Evolutionary conservation across 169 alveolate species (phyloP), one percentile per base, ranked within the genome.

Genomic region (Cyclospora cayetanensis): DNA sequence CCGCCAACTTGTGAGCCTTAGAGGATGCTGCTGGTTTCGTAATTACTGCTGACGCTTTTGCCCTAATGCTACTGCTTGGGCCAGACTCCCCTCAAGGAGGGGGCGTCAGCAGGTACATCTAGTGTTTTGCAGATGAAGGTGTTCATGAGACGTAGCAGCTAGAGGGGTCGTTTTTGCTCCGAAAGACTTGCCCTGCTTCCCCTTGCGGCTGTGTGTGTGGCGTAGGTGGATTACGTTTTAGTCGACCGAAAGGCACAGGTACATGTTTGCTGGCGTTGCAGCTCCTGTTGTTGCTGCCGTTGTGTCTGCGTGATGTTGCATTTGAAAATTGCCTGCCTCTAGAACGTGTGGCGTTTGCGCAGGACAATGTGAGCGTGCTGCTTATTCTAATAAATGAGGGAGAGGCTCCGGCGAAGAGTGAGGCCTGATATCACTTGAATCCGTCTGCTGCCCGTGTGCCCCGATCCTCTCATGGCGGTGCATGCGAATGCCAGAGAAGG

Each of bases 161-260:
- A n/a, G n/a, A n/a, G n/a, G n/a, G n/a, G n/a, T n/a, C n/a, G n/a
- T n/a, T n/a, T n/a, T n/a, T n/a, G n/a, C n/a, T n/a, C n/a, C n/a
- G n/a, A n/a, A n/a, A n/a, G n/a, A n/a, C n/a, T n/a, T n/a, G n/a
- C n/a, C n/a, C n/a, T n/a, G n/a, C n/a, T n/a, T n/a, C n/a, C n/a
- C n/a, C n/a, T n/a, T n/a, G n/a, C 22, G 72, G 9, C 34, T 60
- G 9, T 9, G 15, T 27, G 15, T n/a, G 72, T 60, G 72, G 15
- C 34, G 9, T n/a, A 60, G 15, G 79, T 66, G 79, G 79, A 66
- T n/a, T 66, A 27, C 43, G 79, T 66, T 18, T 43, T 95, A 42
- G 85, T 65, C 72, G 96, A 77, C 70, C 95, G 94, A 70, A 90
- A 93, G 31, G 92, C 97, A 43, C 97, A 95, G 94, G 97, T 92